Evolutionary conservation across 2,329 filamentous ascomycete species (phyloP).

Genomic region (Fusarium clavum): DNA sequence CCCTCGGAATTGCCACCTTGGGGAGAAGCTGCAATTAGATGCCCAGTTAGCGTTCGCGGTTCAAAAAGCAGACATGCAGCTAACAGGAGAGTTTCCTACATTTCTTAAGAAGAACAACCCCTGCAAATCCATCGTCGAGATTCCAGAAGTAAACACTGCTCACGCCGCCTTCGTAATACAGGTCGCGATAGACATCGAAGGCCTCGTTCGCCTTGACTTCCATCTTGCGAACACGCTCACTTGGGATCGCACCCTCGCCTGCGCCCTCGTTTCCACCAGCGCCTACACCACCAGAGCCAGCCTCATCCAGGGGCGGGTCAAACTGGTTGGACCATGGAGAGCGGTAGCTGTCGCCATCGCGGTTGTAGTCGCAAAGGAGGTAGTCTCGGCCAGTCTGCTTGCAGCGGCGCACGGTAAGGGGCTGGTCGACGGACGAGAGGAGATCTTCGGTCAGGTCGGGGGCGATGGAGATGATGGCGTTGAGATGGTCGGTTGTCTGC

Average conservation of each 20-base stretch:
- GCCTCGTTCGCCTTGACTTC: conserved; percentile 95
- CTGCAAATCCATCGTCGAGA: conserved; percentile 96
- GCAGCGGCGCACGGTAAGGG: conserved; percentile 87
- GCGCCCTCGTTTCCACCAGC: conserved; percentile 68
- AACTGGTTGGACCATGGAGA: conserved; percentile 99
- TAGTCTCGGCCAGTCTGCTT: conserved; percentile 92
- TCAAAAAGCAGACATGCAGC: neutral
- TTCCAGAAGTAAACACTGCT: conserved; percentile 99
- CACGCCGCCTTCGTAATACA: conserved; percentile 97
- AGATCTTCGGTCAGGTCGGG: conserved; percentile 97
- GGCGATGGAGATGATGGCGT: conserved; percentile 86
- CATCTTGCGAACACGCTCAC: conserved; percentile 91
- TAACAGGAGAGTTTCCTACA: conserved; percentile 60
- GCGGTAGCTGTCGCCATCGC: conserved; percentile 96
- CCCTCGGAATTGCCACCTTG: conserved; percentile 76
- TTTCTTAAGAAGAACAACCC: conserved; percentile 96
- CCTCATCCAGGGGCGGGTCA: conserved; percentile 84
- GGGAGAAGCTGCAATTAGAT: conserved; percentile 66
- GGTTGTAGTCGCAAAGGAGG: conserved; percentile 99
- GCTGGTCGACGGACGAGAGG: conserved; percentile 96
- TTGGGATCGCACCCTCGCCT: conserved; percentile 86
- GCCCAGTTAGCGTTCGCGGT: conserved; percentile 20
- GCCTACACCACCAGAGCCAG: conserved; percentile 64
- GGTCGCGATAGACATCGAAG: conserved; percentile 94
- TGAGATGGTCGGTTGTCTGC: conserved; percentile 87